Base-by-base conservation (phyloP, 495 filamentous ascomycete genomes). In the Hypoxylon perforatum region DNA sequence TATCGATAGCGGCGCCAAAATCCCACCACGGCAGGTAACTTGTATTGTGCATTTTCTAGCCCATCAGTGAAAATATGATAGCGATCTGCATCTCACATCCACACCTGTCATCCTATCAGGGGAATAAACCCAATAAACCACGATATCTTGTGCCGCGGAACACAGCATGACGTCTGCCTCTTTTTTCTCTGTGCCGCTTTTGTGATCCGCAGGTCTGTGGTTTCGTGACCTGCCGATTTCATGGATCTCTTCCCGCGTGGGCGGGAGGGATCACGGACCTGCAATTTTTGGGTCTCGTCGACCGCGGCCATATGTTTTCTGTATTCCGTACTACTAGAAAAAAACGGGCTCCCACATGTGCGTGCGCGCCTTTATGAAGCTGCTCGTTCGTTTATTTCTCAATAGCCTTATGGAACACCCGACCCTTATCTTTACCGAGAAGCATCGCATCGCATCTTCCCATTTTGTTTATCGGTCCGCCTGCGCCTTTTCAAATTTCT, bases 161-260 rank as follows among this genome's bases (percentile, higher is more conserved):
- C 66, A 28, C 61, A 53, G 17, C 39, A 65, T 69, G 66, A 69
- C 66, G 61, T 68, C 41, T 63, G 23, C 3, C 41, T 39, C 17
- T 10, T n/a, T 33, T 54, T 28, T 12, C 25, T 28, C 18, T 17
- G 33, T 49, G 23, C 49, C 38, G 28, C 4, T 53, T n/a, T 6
- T 19, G 15, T 9, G 23, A 4, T 41, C 15, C 4, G 1, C 3
- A 38, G 6, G 7, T 57, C 45, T 44, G 23, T 55, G 30, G n/a
- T 62, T 55, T 50, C 33, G 25, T 33, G 14, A 30, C 36, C 33
- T 54, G 17, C 46, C 39, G 28, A 53, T 30, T 65, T 28, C 48
- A 30, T 30, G n/a, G 23, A 46, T 53, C 50, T 23, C 36, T 15
- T 48, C 47, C 25, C 65, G 65, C 59, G 55, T 68, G 59, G 65